Percentiles rank a stretch among this genome's conserved stretches.
Evolutionary conservation across 345 rosid species (phyloP).

Genomic region (Aquilaria sinensis): DNA sequence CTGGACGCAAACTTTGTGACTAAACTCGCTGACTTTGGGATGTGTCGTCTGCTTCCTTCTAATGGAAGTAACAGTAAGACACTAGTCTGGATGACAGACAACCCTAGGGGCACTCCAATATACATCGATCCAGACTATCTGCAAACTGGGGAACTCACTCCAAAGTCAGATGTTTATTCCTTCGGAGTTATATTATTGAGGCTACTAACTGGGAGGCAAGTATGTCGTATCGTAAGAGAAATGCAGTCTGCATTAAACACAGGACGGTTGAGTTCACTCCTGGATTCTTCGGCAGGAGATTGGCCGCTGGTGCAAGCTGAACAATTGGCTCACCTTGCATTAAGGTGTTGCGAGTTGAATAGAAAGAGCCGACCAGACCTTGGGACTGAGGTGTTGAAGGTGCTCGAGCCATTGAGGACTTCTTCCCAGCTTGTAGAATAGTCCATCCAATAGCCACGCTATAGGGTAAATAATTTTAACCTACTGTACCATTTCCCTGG

Average conservation of each 20-base stretch:
- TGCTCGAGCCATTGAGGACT: slow-evolving; percentile 77
- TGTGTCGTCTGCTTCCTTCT: slow-evolving; percentile 35
- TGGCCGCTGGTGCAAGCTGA: slow-evolving; percentile 84
- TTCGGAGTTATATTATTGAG: slow-evolving; percentile 74
- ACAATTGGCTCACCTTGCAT: slow-evolving; percentile 63
- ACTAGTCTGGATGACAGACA: slow-evolving; percentile 26
- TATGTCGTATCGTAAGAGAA: slow-evolving; percentile 61
- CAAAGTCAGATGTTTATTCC: slow-evolving; percentile 82
- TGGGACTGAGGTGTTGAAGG: slow-evolving; percentile 67
- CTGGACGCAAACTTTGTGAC: slow-evolving; percentile 68
- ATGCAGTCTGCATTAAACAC: slow-evolving; percentile 50
- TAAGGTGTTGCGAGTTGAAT: slow-evolving; percentile 69
- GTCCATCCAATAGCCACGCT: no score
- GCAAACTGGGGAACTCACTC: slow-evolving; percentile 61
- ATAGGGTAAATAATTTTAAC: no score
- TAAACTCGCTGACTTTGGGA: slow-evolving; percentile 88
- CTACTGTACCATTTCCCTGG: no score
- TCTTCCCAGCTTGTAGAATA: slow-evolving; percentile 33
- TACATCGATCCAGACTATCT: slow-evolving; percentile 80
- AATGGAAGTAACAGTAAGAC: slow-evolving; percentile 25
- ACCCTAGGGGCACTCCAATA: slow-evolving; percentile 53
- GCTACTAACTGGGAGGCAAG: slow-evolving; percentile 66
- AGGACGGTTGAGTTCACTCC: slow-evolving; percentile 42
- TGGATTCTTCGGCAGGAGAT: slow-evolving; percentile 88
- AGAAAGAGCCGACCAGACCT: slow-evolving; percentile 67